Base-by-base conservation (phyloP, 1,284 basidiomycete genomes). In the Phaffia rhodozyma region DNA sequence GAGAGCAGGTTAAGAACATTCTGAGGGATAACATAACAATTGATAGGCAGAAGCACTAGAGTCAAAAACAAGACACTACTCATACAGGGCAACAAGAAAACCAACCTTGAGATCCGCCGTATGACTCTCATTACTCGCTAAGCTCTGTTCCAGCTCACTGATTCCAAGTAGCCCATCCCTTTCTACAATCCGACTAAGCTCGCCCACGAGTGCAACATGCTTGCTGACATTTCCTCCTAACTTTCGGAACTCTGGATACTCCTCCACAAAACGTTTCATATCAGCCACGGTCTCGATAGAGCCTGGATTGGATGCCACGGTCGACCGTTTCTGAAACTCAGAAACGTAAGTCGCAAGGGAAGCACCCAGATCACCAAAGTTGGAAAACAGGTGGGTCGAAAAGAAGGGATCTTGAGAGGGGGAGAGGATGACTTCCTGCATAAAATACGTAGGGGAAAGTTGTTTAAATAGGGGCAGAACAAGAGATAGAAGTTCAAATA, bases 171-270 rank as follows among this genome's bases (percentile, higher is more conserved):
- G 75, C 71, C 87, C 89, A 72, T 93, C 86, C 67, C 85, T 79
- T 59, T 86, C 89, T 25, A 98, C 91, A 50, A 97, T 75, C 65
- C 91, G 80, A 72, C 91, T 96, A 66, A 99, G 81, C 75, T 98
- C 96, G 48, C 94, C 94, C 0, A 99, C 91, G 16, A 99, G 78
- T 9, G 93, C 89, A 27, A 98, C 96, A 72, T 98, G 96, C 76
- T 98, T 99, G 76, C 88, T 91, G 38, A 99, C 96, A 74, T 99
- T 99, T 27, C 93, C 93, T 3, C 96, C 91, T 38, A 98, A 81
- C 72, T 93, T 93, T 69, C 86, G 82, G 74, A 98, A 97, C 75
- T 98, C 96, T 1, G 96, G 96, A 76, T 97, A 99, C 70, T 97
- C 93, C 74, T 99, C 96, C 3, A 99, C 89, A 71, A 99, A 99